Percentiles rank a stretch among this genome's conserved stretches.
Evolutionary conservation across 441 rosid species (phyloP).

Genomic region (Sinapis alba): DNA sequence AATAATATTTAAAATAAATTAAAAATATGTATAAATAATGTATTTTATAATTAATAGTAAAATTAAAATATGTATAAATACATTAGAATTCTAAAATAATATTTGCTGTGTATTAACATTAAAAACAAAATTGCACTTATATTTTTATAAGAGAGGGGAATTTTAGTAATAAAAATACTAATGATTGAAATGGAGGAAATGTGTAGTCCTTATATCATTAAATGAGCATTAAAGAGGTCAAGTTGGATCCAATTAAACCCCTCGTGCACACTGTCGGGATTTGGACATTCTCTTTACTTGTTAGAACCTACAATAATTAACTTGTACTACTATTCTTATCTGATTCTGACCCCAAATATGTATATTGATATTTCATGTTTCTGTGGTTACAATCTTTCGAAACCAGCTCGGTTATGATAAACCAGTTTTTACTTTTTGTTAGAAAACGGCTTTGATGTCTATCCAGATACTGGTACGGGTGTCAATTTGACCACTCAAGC

Average conservation of each 20-base stretch:
- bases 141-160: no score
- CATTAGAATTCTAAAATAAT: no score
- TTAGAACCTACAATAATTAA: conserved; percentile 11
- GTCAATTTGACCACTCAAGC: not conserved
- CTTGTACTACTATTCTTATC: conserved; percentile 9
- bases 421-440: not conserved
- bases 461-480: not conserved
- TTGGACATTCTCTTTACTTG: conserved; percentile 41
- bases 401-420: conserved; percentile 17
- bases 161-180: not conserved
- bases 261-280: conserved; percentile 45
- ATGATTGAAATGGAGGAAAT: conserved; percentile 15
- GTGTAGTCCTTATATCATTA: conserved; percentile 37
- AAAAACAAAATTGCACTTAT: no score
- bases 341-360: conserved; percentile 25
- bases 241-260: conserved; percentile 44
- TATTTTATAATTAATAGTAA: no score
- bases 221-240: conserved; percentile 41
- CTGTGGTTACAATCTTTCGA: conserved; percentile 10
- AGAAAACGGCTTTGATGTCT: not conserved
- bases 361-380: conserved; percentile 14
- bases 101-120: no score
- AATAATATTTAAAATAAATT: no score
- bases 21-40: no score
- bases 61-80: no score